A percentile compares a stretch with the other conserved stretches of the same genome.
These are phyloP conservation scores for Fraxinus anomala DNA, from an alignment of 257 asterid genomes.

Conservation along the genomic window DNA sequence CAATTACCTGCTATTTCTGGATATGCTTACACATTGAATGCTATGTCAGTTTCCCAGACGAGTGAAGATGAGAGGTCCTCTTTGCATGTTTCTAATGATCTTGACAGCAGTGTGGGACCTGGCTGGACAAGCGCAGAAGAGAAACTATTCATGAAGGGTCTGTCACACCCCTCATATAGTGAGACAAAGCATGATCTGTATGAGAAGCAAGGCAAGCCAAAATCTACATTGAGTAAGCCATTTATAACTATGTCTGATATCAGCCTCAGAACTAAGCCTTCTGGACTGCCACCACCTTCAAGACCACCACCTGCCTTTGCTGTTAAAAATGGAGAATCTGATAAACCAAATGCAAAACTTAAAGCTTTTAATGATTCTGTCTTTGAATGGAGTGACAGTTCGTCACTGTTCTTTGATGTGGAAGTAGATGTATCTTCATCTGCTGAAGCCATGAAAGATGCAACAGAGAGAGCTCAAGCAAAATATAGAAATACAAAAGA, in stretches of 20 bases:
- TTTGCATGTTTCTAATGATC: slow-evolving; percentile 31
- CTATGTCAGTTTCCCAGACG: slow-evolving; percentile 41
- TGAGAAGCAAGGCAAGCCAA: slow-evolving; percentile 32
- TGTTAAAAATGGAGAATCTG: slow-evolving; percentile 39
- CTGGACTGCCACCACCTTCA: slow-evolving; percentile 85
- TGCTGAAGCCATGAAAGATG: slow-evolving; percentile 33
- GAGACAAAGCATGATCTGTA: slow-evolving; percentile 29
- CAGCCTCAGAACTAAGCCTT: slow-evolving; percentile 82
- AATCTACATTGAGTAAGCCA: slow-evolving; percentile 45
- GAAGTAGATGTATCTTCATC: slow-evolving; percentile 56
- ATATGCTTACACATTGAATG: slow-evolving; percentile 41
- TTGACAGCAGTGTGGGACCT: slow-evolving; percentile 32
- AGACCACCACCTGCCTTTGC: slow-evolving; percentile 81
- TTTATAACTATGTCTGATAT: slow-evolving; percentile 69
- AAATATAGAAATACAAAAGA: slow-evolving; percentile 42
- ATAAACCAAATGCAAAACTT: slow-evolving; percentile 35
- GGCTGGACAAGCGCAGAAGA: slow-evolving; percentile 36
- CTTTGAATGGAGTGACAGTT: slow-evolving; percentile 41
- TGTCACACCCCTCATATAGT: slow-evolving; percentile 32
- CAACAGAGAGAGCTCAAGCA: slow-evolving; percentile 43
- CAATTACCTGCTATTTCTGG: slow-evolving; percentile 52
- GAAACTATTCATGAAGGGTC: slow-evolving; percentile 30
- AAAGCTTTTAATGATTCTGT: slow-evolving; percentile 45
- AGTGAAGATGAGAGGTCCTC: slow-evolving; percentile 40
- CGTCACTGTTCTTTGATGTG: slow-evolving; percentile 52